These are phyloP conservation scores for Rhodosporidiobolus sp. DNA, from an alignment of 768 basidiomycete genomes.

Conservation along the genomic window DNA sequence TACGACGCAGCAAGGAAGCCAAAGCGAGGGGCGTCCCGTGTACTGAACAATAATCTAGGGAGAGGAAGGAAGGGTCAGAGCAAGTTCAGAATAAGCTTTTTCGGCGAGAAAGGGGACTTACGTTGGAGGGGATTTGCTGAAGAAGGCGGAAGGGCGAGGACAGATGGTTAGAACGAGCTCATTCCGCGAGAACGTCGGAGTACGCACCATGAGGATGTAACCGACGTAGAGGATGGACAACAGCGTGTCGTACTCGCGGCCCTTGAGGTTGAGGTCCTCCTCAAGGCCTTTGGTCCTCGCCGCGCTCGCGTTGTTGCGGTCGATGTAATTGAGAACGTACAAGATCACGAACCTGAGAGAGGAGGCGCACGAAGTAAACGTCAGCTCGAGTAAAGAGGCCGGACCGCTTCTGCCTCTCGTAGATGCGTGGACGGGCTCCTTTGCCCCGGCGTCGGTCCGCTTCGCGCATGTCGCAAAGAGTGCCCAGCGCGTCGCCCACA, in stretches of 20 bases:
- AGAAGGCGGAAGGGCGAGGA: neutral
- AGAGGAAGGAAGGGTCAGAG: too few species aligned
- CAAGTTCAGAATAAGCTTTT: too few species aligned
- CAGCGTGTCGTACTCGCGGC: slow-evolving; percentile 41
- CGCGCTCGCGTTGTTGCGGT: neutral
- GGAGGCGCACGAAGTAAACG: too few species aligned
- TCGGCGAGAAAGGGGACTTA: too few species aligned
- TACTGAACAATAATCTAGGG: slow-evolving; percentile 46
- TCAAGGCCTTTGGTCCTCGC: slow-evolving; percentile 32
- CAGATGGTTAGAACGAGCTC: neutral
- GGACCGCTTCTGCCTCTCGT: too few species aligned
- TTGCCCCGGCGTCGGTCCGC: too few species aligned
- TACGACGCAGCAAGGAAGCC: slow-evolving; percentile 45
- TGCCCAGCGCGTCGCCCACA: too few species aligned
- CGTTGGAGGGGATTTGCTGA: slow-evolving; percentile 44
- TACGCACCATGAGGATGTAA: slow-evolving; percentile 33
- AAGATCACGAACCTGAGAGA: too few species aligned
- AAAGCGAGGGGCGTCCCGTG: slow-evolving; percentile 46
- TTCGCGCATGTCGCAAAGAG: too few species aligned
- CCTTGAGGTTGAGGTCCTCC: slow-evolving; percentile 44
- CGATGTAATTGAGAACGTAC: slow-evolving; percentile 6
- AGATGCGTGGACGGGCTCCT: too few species aligned
- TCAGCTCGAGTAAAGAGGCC: too few species aligned
- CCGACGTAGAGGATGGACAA: slow-evolving; percentile 42
- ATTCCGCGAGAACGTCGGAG: neutral